These are phyloP conservation scores for Seminavis robusta DNA, from an alignment of 108 stramenopile species.

Conservation along the genomic window DNA sequence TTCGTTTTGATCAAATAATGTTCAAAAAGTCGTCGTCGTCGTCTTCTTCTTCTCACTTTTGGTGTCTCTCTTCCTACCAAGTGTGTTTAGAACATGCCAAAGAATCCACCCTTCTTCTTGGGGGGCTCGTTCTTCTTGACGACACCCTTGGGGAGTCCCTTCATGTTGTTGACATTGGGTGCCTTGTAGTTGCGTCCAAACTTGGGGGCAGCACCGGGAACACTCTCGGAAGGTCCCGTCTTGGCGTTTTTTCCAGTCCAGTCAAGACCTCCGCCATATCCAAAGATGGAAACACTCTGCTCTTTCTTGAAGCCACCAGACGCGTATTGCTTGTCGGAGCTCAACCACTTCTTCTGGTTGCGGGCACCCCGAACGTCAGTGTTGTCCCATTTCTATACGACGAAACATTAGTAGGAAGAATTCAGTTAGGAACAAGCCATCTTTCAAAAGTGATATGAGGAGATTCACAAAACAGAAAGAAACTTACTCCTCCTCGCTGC, in stretches of 20 bases:
- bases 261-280: slow-evolving; percentile 71
- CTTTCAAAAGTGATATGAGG: too few species aligned
- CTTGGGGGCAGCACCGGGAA: slow-evolving; percentile 40
- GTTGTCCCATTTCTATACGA: slow-evolving; percentile 79
- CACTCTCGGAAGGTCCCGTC: slow-evolving; percentile 32
- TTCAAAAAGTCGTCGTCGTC: too few species aligned
- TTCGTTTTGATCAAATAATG: too few species aligned
- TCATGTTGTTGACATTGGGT: slow-evolving; percentile 58
- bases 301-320: slow-evolving; percentile 73
- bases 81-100: slow-evolving; percentile 68
- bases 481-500: slow-evolving; percentile 44
- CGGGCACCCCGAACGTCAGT: slow-evolving; percentile 62
- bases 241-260: slow-evolving; percentile 63
- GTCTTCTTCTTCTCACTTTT: too few species aligned
- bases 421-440: too few species aligned
- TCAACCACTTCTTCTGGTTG: slow-evolving; percentile 49
- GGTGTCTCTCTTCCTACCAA: too few species aligned
- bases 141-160: slow-evolving; percentile 19
- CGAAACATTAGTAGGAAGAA: too few species aligned
- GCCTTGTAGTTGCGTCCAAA: slow-evolving; percentile 79
- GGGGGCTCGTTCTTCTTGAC: slow-evolving; percentile 6
- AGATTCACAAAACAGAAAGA: too few species aligned
- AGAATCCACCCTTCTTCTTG: slow-evolving; percentile 57
- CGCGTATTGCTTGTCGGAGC: slow-evolving; percentile 69
- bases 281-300: slow-evolving; percentile 76